Conservation (phyloP, 441 rosid species). For the Geranium incanum region DNA sequence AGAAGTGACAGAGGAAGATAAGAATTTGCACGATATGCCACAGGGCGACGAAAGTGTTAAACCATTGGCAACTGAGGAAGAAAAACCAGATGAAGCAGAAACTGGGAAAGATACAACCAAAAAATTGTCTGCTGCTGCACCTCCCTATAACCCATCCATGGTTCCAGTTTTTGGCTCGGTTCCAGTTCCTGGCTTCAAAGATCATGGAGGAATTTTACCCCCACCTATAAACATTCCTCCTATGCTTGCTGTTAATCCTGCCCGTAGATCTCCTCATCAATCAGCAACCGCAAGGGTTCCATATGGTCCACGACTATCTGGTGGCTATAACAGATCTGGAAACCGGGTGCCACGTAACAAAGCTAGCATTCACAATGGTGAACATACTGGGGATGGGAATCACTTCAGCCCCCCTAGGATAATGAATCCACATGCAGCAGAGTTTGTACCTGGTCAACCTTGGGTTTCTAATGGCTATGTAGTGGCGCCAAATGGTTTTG, state of each 20-base stretch:
- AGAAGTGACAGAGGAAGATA: constrained; percentile 27
- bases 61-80: constrained; percentile 39
- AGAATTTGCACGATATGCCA: constrained; percentile 30
- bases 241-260: constrained; percentile 55
- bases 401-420: constrained; percentile 49
- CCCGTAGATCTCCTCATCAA: constrained; percentile 74
- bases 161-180: constrained; percentile 57
- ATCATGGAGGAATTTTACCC: constrained; percentile 65
- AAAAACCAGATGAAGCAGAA: constrained; percentile 45
- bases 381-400: constrained; percentile 46
- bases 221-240: constrained; percentile 68
- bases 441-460: constrained; percentile 70
- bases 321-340: constrained; percentile 65
- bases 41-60: constrained; percentile 28
- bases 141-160: constrained; percentile 63
- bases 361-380: constrained; percentile 41
- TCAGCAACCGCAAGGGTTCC: constrained; percentile 76
- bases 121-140: constrained; percentile 73
- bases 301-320: constrained; percentile 77
- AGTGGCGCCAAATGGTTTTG: constrained; percentile 55
- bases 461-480: constrained; percentile 80
- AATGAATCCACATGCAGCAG: constrained; percentile 81
- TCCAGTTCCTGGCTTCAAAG: constrained; percentile 54
- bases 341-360: constrained; percentile 51
- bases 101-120: constrained; percentile 52